Base-by-base conservation (phyloP, 1,139 yeast species). In the Suzukiozyma palmioleophila region DNA sequence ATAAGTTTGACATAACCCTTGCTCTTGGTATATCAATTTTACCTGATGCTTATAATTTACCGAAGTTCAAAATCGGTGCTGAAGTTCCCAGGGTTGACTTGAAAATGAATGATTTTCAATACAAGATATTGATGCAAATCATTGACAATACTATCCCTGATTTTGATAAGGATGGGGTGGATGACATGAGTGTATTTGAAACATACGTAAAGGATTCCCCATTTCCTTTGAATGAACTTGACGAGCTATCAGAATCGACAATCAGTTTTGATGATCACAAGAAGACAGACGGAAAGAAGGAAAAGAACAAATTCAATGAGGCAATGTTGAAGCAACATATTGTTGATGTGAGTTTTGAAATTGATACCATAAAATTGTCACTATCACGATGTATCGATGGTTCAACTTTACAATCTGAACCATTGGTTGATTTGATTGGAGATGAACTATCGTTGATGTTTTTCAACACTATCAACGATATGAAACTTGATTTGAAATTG, bases 51-150 rank as follows among this genome's bases (percentile, higher is more conserved):
- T 66, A 76, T 32, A 81, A 81, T 45, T 68, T 94, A 33, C 83
- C 97, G 0, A 77, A 75, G 49, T 70, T 88, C 47, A 81, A 77
- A 52, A 66, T 90, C 2, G 79, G 88, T 18, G 97, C 95, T 11
- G 81, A 81, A 45, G 75, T 94, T n/a, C 96, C 97, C 0, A 66
- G 67, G 27, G 72, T 94, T 45, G 70, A 72, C 26, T 79, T 94
- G 8, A 75, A 85, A 22, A 62, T 92, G 54, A 87, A 88, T 49
- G 98, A 94, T 56, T 84, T 81, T 50, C 96, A 94, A 54, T 94
- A 94, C 62, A 86, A 88, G 56, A 79, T 90, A 1, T 68, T 92
- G 53, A 82, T 92, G 90, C 79, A 81, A 42, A 67, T 92, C 35
- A 64, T 89, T 36, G 85, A 84, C 43, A 74, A 69, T 16, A 79